A percentile compares a stretch with the other conserved stretches of the same genome.
These are phyloP conservation scores for Zymoseptoria passerinii DNA, from an alignment of 2,329 filamentous ascomycete genomes.

Conservation along the genomic window DNA sequence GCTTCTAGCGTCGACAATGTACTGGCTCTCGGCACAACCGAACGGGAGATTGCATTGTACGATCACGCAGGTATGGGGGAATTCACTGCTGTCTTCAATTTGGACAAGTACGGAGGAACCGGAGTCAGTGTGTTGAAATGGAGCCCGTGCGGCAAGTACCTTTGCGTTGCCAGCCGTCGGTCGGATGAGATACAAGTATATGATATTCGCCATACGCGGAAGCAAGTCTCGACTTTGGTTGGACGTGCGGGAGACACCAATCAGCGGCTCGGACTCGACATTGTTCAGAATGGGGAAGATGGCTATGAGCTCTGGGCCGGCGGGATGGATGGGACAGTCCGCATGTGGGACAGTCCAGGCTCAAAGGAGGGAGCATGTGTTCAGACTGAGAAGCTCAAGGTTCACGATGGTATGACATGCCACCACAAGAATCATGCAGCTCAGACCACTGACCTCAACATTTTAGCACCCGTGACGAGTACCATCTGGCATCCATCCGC, in stretches of 20 bases:
- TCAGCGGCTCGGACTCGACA: conserved; percentile 49
- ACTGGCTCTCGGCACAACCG: conserved; percentile 51
- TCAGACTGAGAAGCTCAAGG: conserved; percentile 36
- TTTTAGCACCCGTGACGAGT: conserved; percentile 37
- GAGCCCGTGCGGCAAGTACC: conserved; percentile 50
- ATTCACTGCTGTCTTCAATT: conserved; percentile 42
- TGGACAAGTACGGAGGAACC: conserved; percentile 33
- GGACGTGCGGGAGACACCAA: conserved; percentile 41
- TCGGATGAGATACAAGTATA: conserved; percentile 50
- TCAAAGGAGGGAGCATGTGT: conserved; percentile 33
- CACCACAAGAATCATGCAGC: not conserved
- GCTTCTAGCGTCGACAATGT: conserved; percentile 40
- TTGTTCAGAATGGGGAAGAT: conserved; percentile 32
- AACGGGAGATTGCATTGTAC: conserved; percentile 50
- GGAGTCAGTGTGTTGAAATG: conserved; percentile 51
- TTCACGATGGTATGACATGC: conserved; percentile 32
- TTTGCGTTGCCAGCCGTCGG: conserved; percentile 51
- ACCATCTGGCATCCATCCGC: conserved; percentile 41
- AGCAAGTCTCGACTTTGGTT: conserved; percentile 42
- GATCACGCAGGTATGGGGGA: conserved; percentile 42
- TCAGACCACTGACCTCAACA: not conserved
- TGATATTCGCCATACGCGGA: conserved; percentile 49
- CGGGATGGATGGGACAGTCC: conserved; percentile 45
- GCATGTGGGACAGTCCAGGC: conserved; percentile 42
- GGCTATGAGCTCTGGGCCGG: conserved; percentile 52